Base-by-base conservation (phyloP, 805 yeast genomes). In the Candida sithepensis region DNA sequence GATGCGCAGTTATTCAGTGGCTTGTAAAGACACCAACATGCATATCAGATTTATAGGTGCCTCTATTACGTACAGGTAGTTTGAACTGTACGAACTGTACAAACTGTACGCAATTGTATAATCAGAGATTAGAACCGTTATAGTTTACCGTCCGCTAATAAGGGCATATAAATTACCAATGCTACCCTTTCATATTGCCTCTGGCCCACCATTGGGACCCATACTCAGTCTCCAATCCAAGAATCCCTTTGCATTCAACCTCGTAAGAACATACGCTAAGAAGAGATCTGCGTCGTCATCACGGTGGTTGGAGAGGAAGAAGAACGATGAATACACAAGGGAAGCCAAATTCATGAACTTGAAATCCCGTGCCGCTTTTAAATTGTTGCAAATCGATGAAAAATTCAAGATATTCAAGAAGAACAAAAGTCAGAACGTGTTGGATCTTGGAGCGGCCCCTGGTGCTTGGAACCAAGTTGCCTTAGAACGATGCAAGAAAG, bases 381-480 rank as follows among this genome's bases (percentile, higher is more conserved):
- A 94, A 60, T 70, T 94, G 30, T 64, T 82, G 20, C 95, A 92
- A 60, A 73, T 94, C 10, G 82, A 91, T 61, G 71, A 79, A 14
- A 81, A 77, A 56, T 86, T 73, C 66, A 64, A 71, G 28, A 50
- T 94, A 2, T 82, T 92, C 63, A 44, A 49, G 1, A 55, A 47
- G 9, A 26, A 45, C 3, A 47, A 39, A 33, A 16, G 43, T 2
- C 44, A 56, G 19, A 60, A 58, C 49, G 85, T 94, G 0, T 80
- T 94, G 4, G 99, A 94, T 68, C 69, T 94, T 41, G 96, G 97
- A 0, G 90, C 82, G 64, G 96, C 96, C 0, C 97, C 97, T 0
- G 97, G 97, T 0, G 90, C 96, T 3, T 89, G 97, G 97, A 79
- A 92, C 8, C 96, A 89, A 61, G 91, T 88, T 1, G 91, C 92